Base-by-base conservation (phyloP, 805 yeast species). In the Suhomyces sp. region DNA sequence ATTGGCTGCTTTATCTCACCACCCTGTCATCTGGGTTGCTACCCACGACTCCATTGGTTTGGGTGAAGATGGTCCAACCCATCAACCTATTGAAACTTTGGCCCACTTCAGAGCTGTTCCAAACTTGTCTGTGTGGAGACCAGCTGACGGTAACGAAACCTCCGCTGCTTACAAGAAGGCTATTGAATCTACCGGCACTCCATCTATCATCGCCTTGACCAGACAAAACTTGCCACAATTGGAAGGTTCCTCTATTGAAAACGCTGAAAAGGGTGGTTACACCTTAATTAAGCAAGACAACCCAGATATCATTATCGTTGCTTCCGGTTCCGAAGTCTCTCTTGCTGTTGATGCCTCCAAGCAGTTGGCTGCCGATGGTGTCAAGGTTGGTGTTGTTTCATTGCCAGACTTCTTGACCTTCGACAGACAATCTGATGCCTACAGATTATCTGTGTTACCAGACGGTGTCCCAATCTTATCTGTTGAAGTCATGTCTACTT, bases 231-330 rank as follows among this genome's bases (percentile, higher is more conserved):
- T 87, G 69, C 92, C 98, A 57, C 97, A 94, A 76, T 84, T 94
- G 67, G 93, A 84, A 72, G 96, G 96, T 66, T 90, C 97, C 49
- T 75, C 92, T 49, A 80, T 91, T 60, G 97, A 89, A 81, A 87
- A 86, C 77, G 97, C 98, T 53, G 57, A 84, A 54, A 89, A 87
- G 80, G 99, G 99, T 85, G 99, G 96, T 71, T 93, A 93, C 82
- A 82, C 87, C 59, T 69, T 88, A 61, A 70, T 80, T 53, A 60
- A 66, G 56, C 80, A 79, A 55, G 84, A 78, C 55, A 84, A 79
- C 52, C 78, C 79, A 47, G 87, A 88, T 63, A 69, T 94, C 54
- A 86, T 89, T 69, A 71, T 93, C 57, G 88, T 87, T 54, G 80
- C 97, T 44, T 88, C 97, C 48, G 99, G 99, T 76, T 93, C 98